These are phyloP conservation scores for Galerina marginata DNA, from an alignment of 768 basidiomycete genomes.

Conservation along the genomic window DNA sequence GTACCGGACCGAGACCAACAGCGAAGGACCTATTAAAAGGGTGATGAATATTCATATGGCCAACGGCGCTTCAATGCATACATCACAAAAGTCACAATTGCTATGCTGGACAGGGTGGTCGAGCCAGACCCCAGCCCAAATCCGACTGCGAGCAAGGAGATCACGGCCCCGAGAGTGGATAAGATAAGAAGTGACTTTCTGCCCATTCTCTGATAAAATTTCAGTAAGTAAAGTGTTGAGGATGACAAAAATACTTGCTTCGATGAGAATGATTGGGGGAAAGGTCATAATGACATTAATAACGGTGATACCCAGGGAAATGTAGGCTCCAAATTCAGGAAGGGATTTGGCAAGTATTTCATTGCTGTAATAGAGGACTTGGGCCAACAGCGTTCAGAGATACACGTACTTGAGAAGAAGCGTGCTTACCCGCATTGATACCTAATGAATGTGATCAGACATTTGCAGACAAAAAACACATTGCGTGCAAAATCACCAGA, in stretches of 20 bases:
- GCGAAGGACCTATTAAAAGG: conserved; percentile 73
- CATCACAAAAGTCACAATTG: conserved; percentile 85
- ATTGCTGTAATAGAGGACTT: conserved; percentile 92
- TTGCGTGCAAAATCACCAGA: conserved; percentile 55
- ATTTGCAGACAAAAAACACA: not conserved
- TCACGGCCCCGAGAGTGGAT: conserved; percentile 69
- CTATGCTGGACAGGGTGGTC: conserved; percentile 68
- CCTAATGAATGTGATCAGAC: conserved; percentile 42
- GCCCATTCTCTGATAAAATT: conserved; percentile 63
- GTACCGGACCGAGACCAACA: conserved; percentile 88
- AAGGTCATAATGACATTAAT: conserved; percentile 87
- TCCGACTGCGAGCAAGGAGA: conserved; percentile 72
- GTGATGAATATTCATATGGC: not conserved
- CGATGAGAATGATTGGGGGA: conserved; percentile 86
- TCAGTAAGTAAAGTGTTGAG: conserved; percentile 8
- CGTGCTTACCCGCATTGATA: conserved; percentile 68
- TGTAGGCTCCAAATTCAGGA: conserved; percentile 78
- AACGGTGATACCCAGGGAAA: conserved; percentile 83
- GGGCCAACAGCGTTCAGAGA: not conserved
- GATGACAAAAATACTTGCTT: conserved; percentile 49
- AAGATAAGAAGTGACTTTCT: conserved; percentile 69
- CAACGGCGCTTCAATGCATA: conserved; percentile 36
- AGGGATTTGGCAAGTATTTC: conserved; percentile 82
- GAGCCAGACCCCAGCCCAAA: conserved; percentile 68
- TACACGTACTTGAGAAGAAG: not conserved